Evolutionary conservation across 371 early-diverging fungal species (phyloP).

Genomic region (Apophysomyces elegans): DNA sequence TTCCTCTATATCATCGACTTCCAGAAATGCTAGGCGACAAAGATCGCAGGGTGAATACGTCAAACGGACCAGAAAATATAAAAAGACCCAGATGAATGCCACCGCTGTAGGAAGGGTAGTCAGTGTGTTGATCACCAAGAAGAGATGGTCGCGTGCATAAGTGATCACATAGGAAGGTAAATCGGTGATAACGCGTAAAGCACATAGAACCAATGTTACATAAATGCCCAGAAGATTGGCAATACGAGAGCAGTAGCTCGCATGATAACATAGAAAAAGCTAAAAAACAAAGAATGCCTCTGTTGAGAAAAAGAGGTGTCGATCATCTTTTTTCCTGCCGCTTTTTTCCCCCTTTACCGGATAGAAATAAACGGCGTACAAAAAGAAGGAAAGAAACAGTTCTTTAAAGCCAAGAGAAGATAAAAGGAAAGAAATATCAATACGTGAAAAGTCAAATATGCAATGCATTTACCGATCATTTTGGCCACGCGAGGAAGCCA

Average conservation of each 20-base stretch:
- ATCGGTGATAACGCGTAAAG: conserved; percentile 38
- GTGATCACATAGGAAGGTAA: conserved; percentile 41
- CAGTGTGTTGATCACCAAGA: conserved; percentile 36
- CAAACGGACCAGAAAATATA: conserved; percentile 36
- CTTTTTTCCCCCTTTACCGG: conserved; percentile 27
- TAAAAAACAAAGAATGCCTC: not conserved
- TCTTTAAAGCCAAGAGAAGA: conserved; percentile 22
- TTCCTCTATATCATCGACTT: conserved; percentile 49
- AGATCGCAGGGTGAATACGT: conserved; percentile 31
- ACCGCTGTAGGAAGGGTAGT: conserved; percentile 38
- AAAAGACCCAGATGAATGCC: conserved; percentile 30
- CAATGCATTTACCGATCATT: conserved; percentile 37
- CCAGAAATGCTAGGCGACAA: conserved; percentile 34
- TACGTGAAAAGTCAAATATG: not conserved
- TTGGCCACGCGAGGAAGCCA: conserved; percentile 51
- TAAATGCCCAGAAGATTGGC: conserved; percentile 42
- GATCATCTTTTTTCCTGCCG: too few species aligned
- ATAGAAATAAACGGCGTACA: conserved; percentile 56
- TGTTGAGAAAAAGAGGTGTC: too few species aligned
- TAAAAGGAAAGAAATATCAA: too few species aligned
- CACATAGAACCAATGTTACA: conserved; percentile 33
- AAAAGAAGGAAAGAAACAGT: conserved; percentile 51
- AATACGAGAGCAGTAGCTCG: conserved; percentile 43
- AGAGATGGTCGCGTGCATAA: conserved; percentile 40
- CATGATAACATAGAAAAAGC: conserved; percentile 49